Evolutionary conservation across 208 protist species (phyloP).

Genomic region (Crithidia expoeki): DNA sequence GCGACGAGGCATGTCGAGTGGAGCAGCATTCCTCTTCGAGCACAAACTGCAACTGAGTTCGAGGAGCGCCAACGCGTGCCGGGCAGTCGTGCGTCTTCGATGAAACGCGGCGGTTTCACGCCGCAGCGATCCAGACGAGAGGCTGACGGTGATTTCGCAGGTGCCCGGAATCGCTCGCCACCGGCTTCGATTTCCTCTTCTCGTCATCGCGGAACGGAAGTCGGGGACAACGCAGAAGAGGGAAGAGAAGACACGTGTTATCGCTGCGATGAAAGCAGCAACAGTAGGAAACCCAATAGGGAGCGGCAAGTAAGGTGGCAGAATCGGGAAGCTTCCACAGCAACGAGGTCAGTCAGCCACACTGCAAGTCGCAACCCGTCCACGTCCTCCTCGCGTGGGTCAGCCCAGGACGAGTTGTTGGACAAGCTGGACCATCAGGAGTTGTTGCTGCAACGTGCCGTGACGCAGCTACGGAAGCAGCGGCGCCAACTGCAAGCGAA

Average conservation of each 20-base stretch:
- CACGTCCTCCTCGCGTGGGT: slow-evolving; percentile 6
- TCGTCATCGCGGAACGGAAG: neutral
- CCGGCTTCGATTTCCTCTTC: neutral
- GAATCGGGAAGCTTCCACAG: neutral
- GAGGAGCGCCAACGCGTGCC: neutral
- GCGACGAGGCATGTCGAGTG: neutral
- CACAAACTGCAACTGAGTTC: neutral
- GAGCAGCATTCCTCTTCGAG: neutral
- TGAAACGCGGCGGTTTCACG: neutral
- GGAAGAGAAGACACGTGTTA: no score
- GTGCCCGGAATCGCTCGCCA: neutral
- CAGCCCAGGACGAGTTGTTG: slow-evolving; percentile 28
- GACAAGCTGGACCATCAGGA: slow-evolving; percentile 34
- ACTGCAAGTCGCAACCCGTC: slow-evolving; percentile 17
- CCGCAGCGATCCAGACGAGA: neutral
- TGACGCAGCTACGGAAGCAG: slow-evolving; percentile 33
- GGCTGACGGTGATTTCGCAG: neutral
- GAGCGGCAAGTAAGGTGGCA: slow-evolving; percentile 1
- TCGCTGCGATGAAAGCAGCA: neutral
- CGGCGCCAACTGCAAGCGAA: slow-evolving; percentile 28
- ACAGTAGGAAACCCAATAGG: neutral
- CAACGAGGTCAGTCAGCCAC: neutral
- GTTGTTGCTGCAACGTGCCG: slow-evolving; percentile 25
- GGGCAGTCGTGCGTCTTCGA: neutral
- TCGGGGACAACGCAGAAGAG: neutral